Percentiles rank a stretch among this genome's conserved stretches.
Conservation (phyloP, 192 early-diverging fungal species). For the Spizellomyces punctatus region DNA sequence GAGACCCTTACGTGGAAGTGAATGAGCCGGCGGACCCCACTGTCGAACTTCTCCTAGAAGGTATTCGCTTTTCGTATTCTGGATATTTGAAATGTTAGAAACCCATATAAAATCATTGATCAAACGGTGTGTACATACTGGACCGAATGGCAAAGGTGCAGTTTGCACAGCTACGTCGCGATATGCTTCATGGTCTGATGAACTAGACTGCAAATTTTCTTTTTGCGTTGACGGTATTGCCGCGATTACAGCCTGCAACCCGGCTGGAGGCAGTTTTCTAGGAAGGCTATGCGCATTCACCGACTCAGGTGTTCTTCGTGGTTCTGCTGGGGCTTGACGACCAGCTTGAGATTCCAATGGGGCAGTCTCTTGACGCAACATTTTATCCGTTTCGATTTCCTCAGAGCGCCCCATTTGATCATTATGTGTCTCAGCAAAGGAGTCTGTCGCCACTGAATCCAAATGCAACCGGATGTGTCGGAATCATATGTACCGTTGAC, state of each 20-base stretch:
- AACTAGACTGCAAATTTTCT: neutral
- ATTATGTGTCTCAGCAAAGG: no score
- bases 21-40: constrained; percentile 49
- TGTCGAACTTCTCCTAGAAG: constrained; percentile 53
- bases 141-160: constrained; percentile 23
- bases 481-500: no score
- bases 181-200: neutral
- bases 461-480: no score
- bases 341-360: no score
- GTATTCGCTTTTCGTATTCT: constrained; percentile 30
- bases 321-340: no score
- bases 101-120: neutral
- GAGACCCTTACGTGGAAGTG: constrained; percentile 41
- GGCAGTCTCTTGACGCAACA: no score
- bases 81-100: constrained; percentile 6
- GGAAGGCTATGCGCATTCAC: neutral
- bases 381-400: no score
- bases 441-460: no score
- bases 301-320: no score
- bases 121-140: constrained; percentile 10
- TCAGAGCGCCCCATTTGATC: no score
- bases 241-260: constrained; percentile 40
- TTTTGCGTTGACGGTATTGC: constrained; percentile 30
- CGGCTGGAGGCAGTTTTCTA: constrained; percentile 15
- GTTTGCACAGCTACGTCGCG: constrained; percentile 30